Evolutionary conservation across 768 basidiomycete species (phyloP).

Genomic region (Trametes maxima): DNA sequence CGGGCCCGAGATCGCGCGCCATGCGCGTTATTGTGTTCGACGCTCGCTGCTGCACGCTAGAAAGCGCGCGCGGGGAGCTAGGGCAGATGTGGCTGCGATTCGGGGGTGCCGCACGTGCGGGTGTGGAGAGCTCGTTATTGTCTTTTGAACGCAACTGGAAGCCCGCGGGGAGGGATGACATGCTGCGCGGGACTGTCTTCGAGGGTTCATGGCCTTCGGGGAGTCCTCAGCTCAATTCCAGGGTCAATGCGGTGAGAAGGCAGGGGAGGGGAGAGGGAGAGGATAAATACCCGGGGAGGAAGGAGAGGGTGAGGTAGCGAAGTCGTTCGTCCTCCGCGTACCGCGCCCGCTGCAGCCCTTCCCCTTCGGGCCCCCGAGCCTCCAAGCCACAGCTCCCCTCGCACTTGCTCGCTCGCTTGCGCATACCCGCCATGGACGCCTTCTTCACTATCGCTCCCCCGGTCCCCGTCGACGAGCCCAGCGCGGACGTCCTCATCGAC

Average conservation of each 20-base stretch:
- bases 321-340: neutral
- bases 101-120: neutral
- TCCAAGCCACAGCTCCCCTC: neutral
- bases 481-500: conserved; percentile 17
- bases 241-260: neutral
- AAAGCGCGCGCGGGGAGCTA: neutral
- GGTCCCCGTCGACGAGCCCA: conserved; percentile 22
- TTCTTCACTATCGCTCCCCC: conserved; percentile 25
- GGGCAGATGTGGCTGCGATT: conserved; percentile 1
- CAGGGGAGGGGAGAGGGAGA: neutral
- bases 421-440: conserved; percentile 23
- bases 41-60: neutral
- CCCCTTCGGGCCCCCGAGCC: neutral
- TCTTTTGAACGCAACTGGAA: neutral
- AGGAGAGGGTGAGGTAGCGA: conserved; percentile 5
- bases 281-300: conserved; percentile 9
- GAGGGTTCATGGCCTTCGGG: too few relatives aligned
- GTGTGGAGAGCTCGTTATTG: neutral
- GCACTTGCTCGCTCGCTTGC: neutral
- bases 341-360: too few relatives aligned
- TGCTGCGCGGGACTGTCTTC: neutral
- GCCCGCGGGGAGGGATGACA: too few relatives aligned
- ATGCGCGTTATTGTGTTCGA: too few relatives aligned
- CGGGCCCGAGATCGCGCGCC: too few relatives aligned
- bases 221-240: neutral